Percentiles rank a stretch among this genome's conserved stretches.
Conservation (phyloP, 306 rosid genomes). For the Cicer yamashitae region DNA sequence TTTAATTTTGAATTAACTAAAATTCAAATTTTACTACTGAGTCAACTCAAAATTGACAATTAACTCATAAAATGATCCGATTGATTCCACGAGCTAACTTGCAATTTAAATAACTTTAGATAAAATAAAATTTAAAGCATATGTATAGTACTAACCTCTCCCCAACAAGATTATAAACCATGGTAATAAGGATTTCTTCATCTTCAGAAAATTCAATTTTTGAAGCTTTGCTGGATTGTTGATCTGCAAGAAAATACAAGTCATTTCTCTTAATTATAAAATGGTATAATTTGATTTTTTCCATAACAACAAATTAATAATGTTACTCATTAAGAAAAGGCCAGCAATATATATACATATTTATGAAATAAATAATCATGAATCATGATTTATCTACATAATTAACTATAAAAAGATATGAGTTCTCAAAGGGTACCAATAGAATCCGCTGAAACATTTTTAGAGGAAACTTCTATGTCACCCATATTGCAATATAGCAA, state of each 20-base stretch:
- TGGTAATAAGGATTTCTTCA: constrained; percentile 77
- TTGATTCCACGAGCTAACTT: too few relatives aligned
- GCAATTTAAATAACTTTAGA: too few relatives aligned
- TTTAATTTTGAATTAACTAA: too few relatives aligned
- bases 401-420: neutral
- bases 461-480: constrained; percentile 61
- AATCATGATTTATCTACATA: neutral
- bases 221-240: constrained; percentile 53
- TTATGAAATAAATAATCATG: neutral
- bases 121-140: neutral
- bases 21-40: too few relatives aligned
- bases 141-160: constrained; percentile 58
- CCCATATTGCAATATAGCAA: constrained; percentile 58
- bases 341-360: neutral
- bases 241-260: constrained; percentile 44
- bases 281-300: neutral
- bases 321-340: neutral
- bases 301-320: neutral
- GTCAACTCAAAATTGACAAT: too few relatives aligned
- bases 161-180: constrained; percentile 89
- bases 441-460: constrained; percentile 53
- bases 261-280: too few relatives aligned
- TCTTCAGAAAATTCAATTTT: constrained; percentile 78
- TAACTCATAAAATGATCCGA: too few relatives aligned
- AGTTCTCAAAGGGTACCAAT: constrained; percentile 60